Evolutionary conservation across 1,284 basidiomycete genomes (phyloP).

Genomic region (Singerocomus inundabilis): DNA sequence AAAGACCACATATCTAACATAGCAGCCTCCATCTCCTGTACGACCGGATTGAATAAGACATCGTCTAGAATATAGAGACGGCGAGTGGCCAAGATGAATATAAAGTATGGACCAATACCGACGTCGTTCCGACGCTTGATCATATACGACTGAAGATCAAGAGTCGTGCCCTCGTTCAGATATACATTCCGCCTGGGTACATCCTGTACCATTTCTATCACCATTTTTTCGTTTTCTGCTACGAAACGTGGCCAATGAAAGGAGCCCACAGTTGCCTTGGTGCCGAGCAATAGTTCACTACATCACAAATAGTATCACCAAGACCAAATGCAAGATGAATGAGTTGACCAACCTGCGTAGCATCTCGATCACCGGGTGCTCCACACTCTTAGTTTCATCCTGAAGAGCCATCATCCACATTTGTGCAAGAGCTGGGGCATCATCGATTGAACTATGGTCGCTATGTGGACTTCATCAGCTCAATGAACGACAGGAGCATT

Average conservation of each 20-base stretch:
- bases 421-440: background rate
- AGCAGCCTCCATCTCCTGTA: background rate
- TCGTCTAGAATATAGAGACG: background rate
- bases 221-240: background rate
- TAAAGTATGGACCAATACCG: background rate
- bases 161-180: background rate
- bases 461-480: background rate
- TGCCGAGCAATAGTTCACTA: background rate
- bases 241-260: background rate
- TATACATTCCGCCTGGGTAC: background rate
- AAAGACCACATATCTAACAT: background rate
- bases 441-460: background rate
- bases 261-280: background rate
- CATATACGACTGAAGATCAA: background rate
- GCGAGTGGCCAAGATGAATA: background rate
- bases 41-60: background rate
- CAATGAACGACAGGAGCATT: slow-evolving; percentile 17
- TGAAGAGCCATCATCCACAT: background rate
- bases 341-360: background rate
- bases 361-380: background rate
- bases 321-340: background rate
- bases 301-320: background rate
- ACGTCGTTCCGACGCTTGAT: background rate
- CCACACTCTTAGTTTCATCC: background rate
- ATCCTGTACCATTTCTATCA: background rate